Evolutionary conservation across 2,329 filamentous ascomycete species (phyloP), one percentile per base, ranked within the genome.

Genomic region (Fusarium decemcellulare): DNA sequence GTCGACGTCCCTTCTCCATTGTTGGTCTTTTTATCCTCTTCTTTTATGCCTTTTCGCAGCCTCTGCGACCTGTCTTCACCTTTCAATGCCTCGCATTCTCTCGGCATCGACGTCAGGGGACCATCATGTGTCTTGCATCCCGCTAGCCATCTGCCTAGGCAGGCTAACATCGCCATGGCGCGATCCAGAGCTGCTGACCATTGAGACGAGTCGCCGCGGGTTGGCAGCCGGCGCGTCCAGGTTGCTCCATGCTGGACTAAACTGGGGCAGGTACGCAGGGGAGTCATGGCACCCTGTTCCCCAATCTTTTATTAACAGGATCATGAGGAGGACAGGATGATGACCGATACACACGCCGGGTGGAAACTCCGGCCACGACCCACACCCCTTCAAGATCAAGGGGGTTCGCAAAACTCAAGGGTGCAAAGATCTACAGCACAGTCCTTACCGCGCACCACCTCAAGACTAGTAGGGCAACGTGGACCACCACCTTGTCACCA

Each of bases 121-220:
- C 18, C 39, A 44, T 55, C 39, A 34, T 55, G 37, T 34, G 51
- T 43, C 51, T 54, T 54, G 51, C 51, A 54, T 54, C 51, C 36
- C n/a, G 27, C 51, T 23, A 54, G 15, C 11, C 16, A 43, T 23
- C 12, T 16, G 36, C 46, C 15, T 34, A 18, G 29, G 46, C 37
- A 29, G 40, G 27, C 51, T 55, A 29, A 14, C 30, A 55, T 44
- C 18, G 18, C 52, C 52, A 29, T 46, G 52, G 52, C 52, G 40
- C 52, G 30, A 55, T 46, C 52, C 14, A 11, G 40, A 18, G 12
- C 43, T 18, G 9, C 9, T 27, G 9, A n/a, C 39, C 52, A 14
- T 32, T 15, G 37, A 42, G 51, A 54, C 29, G 16, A 32, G 52
- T 39, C 12, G 29, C 23, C 52, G 39, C 29, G n/a, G 39, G 52